A percentile compares a stretch with the other conserved stretches of the same genome.
Evolutionary conservation across 495 filamentous ascomycete genomes (phyloP).

Genomic region (Daldinia vernicosa): DNA sequence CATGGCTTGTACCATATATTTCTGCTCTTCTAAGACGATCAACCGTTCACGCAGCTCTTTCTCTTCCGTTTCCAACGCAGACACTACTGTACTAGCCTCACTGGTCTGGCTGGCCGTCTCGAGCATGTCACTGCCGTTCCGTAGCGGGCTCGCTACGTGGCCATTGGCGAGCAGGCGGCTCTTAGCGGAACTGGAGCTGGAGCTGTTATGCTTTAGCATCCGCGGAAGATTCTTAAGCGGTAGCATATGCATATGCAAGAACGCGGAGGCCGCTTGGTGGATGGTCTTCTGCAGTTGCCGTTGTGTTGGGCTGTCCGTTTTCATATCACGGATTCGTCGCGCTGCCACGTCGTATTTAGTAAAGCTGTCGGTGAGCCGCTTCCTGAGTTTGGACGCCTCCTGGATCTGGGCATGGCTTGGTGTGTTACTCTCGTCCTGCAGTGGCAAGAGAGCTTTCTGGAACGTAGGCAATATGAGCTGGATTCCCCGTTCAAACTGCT

Average conservation of each 20-base stretch:
- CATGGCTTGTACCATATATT: conserved; percentile 91
- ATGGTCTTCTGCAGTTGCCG: conserved; percentile 81
- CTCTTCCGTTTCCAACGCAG: conserved; percentile 83
- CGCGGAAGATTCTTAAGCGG: conserved; percentile 87
- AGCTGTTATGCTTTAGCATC: conserved; percentile 75
- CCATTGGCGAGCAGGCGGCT: conserved; percentile 50
- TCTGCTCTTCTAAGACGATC: conserved; percentile 93
- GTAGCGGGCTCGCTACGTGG: conserved; percentile 51
- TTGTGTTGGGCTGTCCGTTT: conserved; percentile 75
- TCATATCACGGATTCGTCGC: conserved; percentile 80
- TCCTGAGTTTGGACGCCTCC: conserved; percentile 90
- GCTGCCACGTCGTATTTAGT: conserved; percentile 88
- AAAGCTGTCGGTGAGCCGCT: conserved; percentile 90
- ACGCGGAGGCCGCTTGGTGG: conserved; percentile 81
- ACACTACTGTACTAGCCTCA: conserved; percentile 70
- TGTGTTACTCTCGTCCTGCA: conserved; percentile 58
- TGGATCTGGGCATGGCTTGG: conserved; percentile 78
- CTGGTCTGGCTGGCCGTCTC: conserved; percentile 69
- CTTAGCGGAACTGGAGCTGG: conserved; percentile 51
- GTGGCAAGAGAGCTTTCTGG: conserved; percentile 74
- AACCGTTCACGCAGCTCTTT: conserved; percentile 83
- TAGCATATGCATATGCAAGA: conserved; percentile 91
- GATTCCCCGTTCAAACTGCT: conserved; percentile 91
- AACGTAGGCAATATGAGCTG: conserved; percentile 85
- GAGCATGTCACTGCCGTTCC: conserved; percentile 55